These are phyloP conservation scores for Candida dendrica DNA, from an alignment of 805 yeast genomes.

Conservation along the genomic window DNA sequence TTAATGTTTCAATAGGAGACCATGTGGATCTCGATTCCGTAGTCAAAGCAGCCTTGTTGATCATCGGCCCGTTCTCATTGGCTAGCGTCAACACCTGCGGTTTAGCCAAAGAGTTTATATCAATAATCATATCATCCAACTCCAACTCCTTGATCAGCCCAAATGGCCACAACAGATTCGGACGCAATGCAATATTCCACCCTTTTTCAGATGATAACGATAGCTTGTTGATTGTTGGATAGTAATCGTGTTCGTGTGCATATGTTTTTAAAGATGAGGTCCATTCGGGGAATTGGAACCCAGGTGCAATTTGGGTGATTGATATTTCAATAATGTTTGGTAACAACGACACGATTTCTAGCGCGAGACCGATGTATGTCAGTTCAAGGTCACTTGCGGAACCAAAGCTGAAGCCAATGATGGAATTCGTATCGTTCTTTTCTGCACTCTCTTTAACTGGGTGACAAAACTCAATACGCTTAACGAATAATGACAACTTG, in stretches of 20 bases:
- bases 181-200: slow-evolving; percentile 46
- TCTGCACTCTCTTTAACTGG: slow-evolving; percentile 11
- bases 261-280: slow-evolving; percentile 18
- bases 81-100: slow-evolving; percentile 18
- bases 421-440: slow-evolving; percentile 8
- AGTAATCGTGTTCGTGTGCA: slow-evolving; percentile 19
- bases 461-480: slow-evolving; percentile 10
- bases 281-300: slow-evolving; percentile 34
- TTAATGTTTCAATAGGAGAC: slow-evolving; percentile 27
- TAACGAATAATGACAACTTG: slow-evolving; percentile 16
- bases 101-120: slow-evolving; percentile 30
- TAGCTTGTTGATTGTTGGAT: slow-evolving; percentile 25
- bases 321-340: slow-evolving; percentile 37
- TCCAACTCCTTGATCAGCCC: slow-evolving; percentile 36
- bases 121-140: slow-evolving; percentile 41
- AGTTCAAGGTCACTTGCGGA: slow-evolving; percentile 6
- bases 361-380: slow-evolving; percentile 28
- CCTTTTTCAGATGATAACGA: slow-evolving; percentile 36
- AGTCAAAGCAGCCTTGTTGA: slow-evolving; percentile 12
- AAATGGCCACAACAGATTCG: slow-evolving; percentile 39
- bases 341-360: slow-evolving; percentile 37
- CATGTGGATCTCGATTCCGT: slow-evolving; percentile 13
- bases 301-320: slow-evolving; percentile 41
- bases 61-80: slow-evolving; percentile 17
- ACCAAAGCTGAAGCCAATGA: slow-evolving; percentile 18